Evolutionary conservation across 176 grass and related monocot species (phyloP), one percentile per base, ranked within the genome.

Genomic region (Zoysia pacifica): DNA sequence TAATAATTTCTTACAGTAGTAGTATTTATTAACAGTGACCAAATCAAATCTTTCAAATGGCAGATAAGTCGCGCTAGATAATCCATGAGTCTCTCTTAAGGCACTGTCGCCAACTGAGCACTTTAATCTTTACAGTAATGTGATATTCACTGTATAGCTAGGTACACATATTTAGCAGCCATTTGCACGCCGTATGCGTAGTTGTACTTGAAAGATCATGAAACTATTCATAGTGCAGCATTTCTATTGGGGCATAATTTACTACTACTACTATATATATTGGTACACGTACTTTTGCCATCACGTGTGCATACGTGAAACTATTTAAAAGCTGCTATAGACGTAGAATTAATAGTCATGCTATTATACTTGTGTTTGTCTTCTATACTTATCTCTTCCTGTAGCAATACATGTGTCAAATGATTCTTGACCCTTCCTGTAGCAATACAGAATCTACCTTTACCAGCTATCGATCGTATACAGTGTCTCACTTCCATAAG

Each of bases 221-320:
- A 72, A 72, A 83, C 46, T 67, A 28, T 19, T 58, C 41, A 69
- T 60, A 54, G 49, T 42, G 63, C 18, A 13, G 59, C 76, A 56
- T 77, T 55, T 41, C 72, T 16, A 47, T 76, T 48, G 16, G 54
- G 70, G 52, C 72, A 62, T 79, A 48, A 53, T 83, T 51, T 62
- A 68, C 44, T 45, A 28, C 28, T 28, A 28, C 28, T 28, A 28
- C 28, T 28, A 28, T 28, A 51, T 3, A 11, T 38, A 61, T 44
- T 6, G 2, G 59, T 62, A 62, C 61, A 55, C 6, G 80, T 78
- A 87, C 86, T 49, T 83, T 83, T 84, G 70, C 16, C 18, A 79
- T 84, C 70, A 80, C 76, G 48, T 88, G 81, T 80, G 76, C 64
- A 75, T 49, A 88, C 56, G 48, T 64, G 66, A 62, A 48, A 48